These are phyloP conservation scores for Cicer judaicum DNA, from an alignment of 306 rosid genomes.

Conservation along the genomic window DNA sequence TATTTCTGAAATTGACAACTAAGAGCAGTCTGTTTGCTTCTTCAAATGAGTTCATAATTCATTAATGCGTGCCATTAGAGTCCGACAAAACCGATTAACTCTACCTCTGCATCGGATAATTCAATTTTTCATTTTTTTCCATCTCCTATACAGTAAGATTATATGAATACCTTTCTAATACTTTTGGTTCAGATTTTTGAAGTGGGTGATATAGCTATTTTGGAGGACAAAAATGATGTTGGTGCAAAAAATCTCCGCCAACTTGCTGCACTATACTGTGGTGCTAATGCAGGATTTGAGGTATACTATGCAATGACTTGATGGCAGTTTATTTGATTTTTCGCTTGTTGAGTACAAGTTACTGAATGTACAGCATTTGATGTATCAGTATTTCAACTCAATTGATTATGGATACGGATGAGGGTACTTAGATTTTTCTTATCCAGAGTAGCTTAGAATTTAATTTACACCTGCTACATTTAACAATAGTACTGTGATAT, in stretches of 20 bases:
- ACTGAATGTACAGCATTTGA: background rate
- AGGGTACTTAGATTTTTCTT: background rate
- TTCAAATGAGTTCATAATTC: background rate
- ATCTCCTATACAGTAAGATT: conserved; percentile 7
- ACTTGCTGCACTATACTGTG: conserved; percentile 83
- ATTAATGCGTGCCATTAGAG: background rate
- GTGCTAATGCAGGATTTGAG: conserved; percentile 92
- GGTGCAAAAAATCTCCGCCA: conserved; percentile 83
- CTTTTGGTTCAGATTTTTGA: conserved; percentile 73
- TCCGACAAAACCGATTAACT: background rate
- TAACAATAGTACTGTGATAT: conserved; percentile 13
- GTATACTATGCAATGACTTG: conserved; percentile 47
- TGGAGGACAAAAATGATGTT: conserved; percentile 78
- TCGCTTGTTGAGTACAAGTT: conserved; percentile 31
- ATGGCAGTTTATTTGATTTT: conserved; percentile 32
- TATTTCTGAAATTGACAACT: background rate
- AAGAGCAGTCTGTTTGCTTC: background rate
- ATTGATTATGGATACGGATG: background rate
- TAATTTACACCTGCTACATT: background rate
- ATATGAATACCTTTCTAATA: background rate
- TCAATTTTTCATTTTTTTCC: background rate
- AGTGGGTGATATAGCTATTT: conserved; percentile 76
- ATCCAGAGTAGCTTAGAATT: background rate
- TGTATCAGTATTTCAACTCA: background rate
- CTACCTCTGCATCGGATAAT: conserved; percentile 20